Evolutionary conservation across 2,329 filamentous ascomycete genomes (phyloP).

Genomic region (Emmonsiellopsis sp.): DNA sequence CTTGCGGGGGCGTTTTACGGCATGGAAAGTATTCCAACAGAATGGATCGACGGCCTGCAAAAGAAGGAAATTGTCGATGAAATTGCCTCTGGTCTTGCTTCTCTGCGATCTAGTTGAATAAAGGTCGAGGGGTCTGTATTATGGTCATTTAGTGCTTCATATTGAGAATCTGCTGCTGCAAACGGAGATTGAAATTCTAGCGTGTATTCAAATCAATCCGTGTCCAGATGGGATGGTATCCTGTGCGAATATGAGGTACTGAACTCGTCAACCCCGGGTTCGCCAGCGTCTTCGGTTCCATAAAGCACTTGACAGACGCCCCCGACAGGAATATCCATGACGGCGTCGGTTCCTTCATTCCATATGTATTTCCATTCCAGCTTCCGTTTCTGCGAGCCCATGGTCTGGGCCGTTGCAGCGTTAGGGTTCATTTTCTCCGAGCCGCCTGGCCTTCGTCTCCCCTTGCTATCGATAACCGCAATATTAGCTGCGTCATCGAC

Average conservation of each 20-base stretch:
- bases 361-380: slow-evolving; percentile 74
- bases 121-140: too few relatives aligned
- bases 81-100: slow-evolving; percentile 7
- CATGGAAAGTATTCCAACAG: slow-evolving; percentile 22
- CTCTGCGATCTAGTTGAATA: not conserved
- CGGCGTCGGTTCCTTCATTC: slow-evolving; percentile 89
- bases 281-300: slow-evolving; percentile 35
- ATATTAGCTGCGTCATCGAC: slow-evolving; percentile 85
- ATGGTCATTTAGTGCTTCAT: too few relatives aligned
- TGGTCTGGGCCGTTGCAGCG: slow-evolving; percentile 32
- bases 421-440: slow-evolving; percentile 34
- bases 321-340: slow-evolving; percentile 91
- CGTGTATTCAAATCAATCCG: not conserved
- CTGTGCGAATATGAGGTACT: not conserved
- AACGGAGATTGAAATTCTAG: not conserved
- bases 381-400: slow-evolving; percentile 33
- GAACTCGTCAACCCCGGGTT: not conserved
- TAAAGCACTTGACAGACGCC: slow-evolving; percentile 94
- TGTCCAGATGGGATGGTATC: not conserved
- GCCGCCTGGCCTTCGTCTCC: slow-evolving; percentile 43
- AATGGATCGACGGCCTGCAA: slow-evolving; percentile 22
- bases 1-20: slow-evolving; percentile 36
- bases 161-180: not conserved
- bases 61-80: slow-evolving; percentile 16
- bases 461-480: slow-evolving; percentile 68